These are phyloP conservation scores for Aspergillus pseudoglaucus DNA, from an alignment of 2,329 filamentous ascomycete genomes.

Conservation along the genomic window DNA sequence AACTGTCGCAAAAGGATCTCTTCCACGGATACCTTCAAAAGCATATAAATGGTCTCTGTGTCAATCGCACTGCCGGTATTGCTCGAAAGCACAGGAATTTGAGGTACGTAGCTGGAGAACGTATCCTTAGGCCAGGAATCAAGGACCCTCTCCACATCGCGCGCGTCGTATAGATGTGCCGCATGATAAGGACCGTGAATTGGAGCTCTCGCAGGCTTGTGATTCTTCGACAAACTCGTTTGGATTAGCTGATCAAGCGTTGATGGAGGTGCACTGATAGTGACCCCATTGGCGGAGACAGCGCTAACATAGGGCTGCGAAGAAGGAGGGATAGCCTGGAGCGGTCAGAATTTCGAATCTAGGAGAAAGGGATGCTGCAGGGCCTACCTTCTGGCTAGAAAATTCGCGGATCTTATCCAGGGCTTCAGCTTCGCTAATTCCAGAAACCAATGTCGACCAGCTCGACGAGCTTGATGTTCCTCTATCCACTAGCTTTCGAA, in stretches of 20 bases:
- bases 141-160: conserved; percentile 48
- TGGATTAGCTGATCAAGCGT: conserved; percentile 49
- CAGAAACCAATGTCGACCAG: conserved; percentile 38
- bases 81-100: conserved; percentile 33
- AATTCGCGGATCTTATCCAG: conserved; percentile 18
- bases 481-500: conserved; percentile 31
- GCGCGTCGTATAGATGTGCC: conserved; percentile 46
- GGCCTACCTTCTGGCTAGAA: conserved; percentile 19
- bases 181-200: conserved; percentile 57
- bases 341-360: conserved; percentile 2
- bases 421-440: conserved; percentile 28
- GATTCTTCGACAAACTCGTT: conserved; percentile 42
- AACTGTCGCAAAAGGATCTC: conserved; percentile 35
- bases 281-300: conserved; percentile 53
- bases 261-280: conserved; percentile 53
- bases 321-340: conserved; percentile 42
- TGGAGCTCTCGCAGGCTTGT: conserved; percentile 48
- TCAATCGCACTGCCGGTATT: conserved; percentile 28
- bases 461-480: conserved; percentile 23
- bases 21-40: conserved; percentile 27
- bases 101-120: conserved; percentile 20
- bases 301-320: conserved; percentile 54
- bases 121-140: conserved; percentile 24
- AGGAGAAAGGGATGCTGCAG: neutral
- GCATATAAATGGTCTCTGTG: conserved; percentile 23